Percentiles rank a stretch among this genome's conserved stretches.
Evolutionary conservation across 139 green algal genomes (phyloP).

Genomic region (Bryopsis sp.): DNA sequence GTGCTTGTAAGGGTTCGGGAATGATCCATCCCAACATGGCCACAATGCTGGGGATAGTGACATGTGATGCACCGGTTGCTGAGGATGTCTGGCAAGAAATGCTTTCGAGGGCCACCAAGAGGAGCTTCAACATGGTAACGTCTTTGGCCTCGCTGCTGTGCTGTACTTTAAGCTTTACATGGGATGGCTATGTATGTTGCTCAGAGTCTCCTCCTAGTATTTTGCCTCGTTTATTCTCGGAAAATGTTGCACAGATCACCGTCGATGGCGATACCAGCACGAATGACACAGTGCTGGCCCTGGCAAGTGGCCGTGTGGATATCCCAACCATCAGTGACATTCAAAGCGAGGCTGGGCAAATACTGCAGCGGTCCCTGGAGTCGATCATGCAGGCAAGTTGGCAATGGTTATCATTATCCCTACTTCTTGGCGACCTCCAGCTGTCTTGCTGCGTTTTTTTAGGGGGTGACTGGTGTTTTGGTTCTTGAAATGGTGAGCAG

Average conservation of each 20-base stretch:
- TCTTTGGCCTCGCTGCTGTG: neutral
- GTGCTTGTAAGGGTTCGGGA: conserved; percentile 90
- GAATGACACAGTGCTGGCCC: conserved; percentile 79
- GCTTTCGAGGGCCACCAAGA: conserved; percentile 44
- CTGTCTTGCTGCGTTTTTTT: conserved; percentile 14
- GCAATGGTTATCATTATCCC: neutral
- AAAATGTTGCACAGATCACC: conserved; percentile 42
- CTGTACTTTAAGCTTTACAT: no score
- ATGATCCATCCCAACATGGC: conserved; percentile 99
- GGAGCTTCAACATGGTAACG: conserved; percentile 72
- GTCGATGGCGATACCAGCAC: conserved; percentile 86
- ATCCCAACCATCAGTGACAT: conserved; percentile 54
- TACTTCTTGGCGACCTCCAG: neutral
- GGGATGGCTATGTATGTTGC: no score
- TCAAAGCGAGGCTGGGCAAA: conserved; percentile 37
- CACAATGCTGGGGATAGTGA: conserved; percentile 95
- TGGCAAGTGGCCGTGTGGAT: conserved; percentile 61
- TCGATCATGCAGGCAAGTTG: conserved; percentile 65
- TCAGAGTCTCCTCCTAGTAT: neutral
- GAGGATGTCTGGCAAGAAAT: conserved; percentile 69
- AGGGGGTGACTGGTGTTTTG: conserved; percentile 19
- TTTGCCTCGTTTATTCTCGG: neutral
- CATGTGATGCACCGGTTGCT: conserved; percentile 78
- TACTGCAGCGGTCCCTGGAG: conserved; percentile 78
- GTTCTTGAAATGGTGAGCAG: conserved; percentile 23